Base-by-base conservation (phyloP, 1,139 yeast genomes). In the Yueomyces sp. region DNA sequence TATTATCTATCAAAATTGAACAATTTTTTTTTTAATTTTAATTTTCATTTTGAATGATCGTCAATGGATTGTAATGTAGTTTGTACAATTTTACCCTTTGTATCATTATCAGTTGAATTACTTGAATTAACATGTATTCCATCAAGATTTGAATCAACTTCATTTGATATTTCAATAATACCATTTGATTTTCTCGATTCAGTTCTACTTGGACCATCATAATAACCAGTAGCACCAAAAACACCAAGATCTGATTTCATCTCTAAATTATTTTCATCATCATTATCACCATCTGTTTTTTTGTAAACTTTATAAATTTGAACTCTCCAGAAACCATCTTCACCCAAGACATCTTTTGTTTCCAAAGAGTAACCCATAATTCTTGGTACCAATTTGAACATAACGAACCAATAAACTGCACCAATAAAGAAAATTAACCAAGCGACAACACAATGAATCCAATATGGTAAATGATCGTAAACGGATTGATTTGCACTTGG, bases 391-490 rank as follows among this genome's bases (percentile, higher is more conserved):
- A 81, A 44, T 48, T 65, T 65, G 39, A 77, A 72, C 84, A 89
- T 81, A 19, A 80, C 60, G 6, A 77, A 48, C 85, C 89, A 85
- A 65, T 83, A 84, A 1, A 72, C 52, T 28, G 72, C 77, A 48
- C 95, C 95, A 45, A 78, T 60, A 5, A 69, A 83, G 53, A 85
- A 81, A 39, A 85, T 70, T 48, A 81, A 91, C 80, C 87, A 75
- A 8, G 93, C 81, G 27, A 82, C 86, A 41, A 83, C 94, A 55
- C 89, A 79, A 60, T 83, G 94, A 44, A 81, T 72, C 72, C 77
- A 85, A 66, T 83, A 85, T 36, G 93, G 95, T 54, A 82, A 66
- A 44, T 60, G 54, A 39, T 75, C 65, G 69, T 82, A 84, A 45
- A 81, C 87, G 40, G 70, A 68, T 64, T 81, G 82, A 34, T 81